Evolutionary conservation across 2,329 filamentous ascomycete genomes (phyloP).

Genomic region (Botrytis tulipae): DNA sequence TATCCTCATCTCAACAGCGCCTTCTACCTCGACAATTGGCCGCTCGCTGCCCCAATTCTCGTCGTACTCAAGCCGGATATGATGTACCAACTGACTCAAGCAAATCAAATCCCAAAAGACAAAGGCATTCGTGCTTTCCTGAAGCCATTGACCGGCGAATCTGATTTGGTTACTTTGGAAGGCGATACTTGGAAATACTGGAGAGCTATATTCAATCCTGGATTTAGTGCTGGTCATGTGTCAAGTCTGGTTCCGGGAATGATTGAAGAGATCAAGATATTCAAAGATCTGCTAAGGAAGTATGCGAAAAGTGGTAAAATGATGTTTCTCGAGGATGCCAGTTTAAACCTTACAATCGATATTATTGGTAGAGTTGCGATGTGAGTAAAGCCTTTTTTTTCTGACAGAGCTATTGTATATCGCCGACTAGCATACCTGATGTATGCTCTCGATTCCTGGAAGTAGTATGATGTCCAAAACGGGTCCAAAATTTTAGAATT

Average conservation of each 20-base stretch:
- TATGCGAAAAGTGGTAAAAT: not conserved
- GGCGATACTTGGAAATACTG: slow-evolving; percentile 22
- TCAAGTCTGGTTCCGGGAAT: slow-evolving; percentile 21
- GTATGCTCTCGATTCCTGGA: not conserved
- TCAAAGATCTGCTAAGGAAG: slow-evolving; percentile 7
- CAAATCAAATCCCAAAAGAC: slow-evolving; percentile 15
- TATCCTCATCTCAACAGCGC: slow-evolving; percentile 11
- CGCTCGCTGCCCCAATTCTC: slow-evolving; percentile 17
- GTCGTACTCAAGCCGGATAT: slow-evolving; percentile 22
- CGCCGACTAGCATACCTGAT: not conserved
- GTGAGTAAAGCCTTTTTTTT: not conserved
- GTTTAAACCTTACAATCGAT: not conserved
- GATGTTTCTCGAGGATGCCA: not conserved
- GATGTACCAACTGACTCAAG: slow-evolving; percentile 18
- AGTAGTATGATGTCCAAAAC: not conserved
- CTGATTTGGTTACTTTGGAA: slow-evolving; percentile 16
- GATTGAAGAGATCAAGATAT: slow-evolving; percentile 22
- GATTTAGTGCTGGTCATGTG: slow-evolving; percentile 23
- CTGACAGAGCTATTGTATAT: not conserved
- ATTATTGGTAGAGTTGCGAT: slow-evolving; percentile 11
- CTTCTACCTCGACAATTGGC: slow-evolving; percentile 23
- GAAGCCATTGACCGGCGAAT: slow-evolving; percentile 3
- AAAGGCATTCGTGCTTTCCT: slow-evolving; percentile 11
- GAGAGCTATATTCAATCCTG: slow-evolving; percentile 24
- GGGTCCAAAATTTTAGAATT: not conserved